These are phyloP conservation scores for Royoungia palumana DNA, from an alignment of 768 basidiomycete genomes.

Conservation along the genomic window DNA sequence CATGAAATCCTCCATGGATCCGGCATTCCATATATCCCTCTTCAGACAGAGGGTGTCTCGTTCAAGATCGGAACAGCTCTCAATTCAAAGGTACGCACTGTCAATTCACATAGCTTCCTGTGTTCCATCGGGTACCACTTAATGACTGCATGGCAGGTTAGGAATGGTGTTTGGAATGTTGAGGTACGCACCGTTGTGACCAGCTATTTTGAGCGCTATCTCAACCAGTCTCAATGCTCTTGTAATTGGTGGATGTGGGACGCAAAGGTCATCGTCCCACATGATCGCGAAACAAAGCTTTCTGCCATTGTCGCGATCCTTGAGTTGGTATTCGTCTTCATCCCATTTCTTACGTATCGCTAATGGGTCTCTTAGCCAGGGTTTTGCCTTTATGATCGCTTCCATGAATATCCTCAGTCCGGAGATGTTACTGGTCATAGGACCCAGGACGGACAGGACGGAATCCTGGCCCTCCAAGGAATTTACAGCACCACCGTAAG, in stretches of 20 bases:
- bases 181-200: constrained; percentile 61
- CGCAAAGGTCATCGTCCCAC: constrained; percentile 60
- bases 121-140: constrained; percentile 65
- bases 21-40: constrained; percentile 45
- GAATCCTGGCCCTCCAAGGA: constrained; percentile 71
- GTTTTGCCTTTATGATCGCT: constrained; percentile 53
- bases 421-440: constrained; percentile 53
- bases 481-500: constrained; percentile 65
- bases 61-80: not conserved
- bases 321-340: constrained; percentile 53
- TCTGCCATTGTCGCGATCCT: constrained; percentile 54
- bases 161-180: not conserved
- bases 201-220: constrained; percentile 53
- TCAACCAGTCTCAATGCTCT: constrained; percentile 58
- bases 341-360: constrained; percentile 58
- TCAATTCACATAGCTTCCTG: constrained; percentile 38
- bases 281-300: constrained; percentile 56
- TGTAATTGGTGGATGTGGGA: constrained; percentile 61
- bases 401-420: constrained; percentile 68
- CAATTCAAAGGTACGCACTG: too few relatives aligned
- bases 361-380: constrained; percentile 68
- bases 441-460: constrained; percentile 70
- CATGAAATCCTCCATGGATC: constrained; percentile 46
- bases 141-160: constrained; percentile 46
- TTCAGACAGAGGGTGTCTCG: constrained; percentile 12